phyloP scores from a whole-genome alignment of 306 rosid genomes.

The Vachellia pachyceras region DNA sequence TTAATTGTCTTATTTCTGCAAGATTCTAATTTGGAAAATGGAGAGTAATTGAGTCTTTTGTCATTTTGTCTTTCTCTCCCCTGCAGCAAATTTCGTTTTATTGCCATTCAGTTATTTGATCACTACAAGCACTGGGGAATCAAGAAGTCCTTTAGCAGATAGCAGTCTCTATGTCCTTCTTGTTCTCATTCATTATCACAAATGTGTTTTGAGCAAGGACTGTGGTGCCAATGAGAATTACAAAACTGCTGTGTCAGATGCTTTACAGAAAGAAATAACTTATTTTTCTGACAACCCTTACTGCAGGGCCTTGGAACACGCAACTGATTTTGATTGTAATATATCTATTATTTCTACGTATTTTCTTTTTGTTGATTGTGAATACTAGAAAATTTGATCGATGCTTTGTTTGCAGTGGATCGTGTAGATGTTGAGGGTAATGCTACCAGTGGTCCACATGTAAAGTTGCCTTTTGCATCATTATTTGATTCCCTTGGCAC shows the following conservation, averaged over 20 bases:
- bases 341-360: conserved; percentile 31
- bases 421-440: conserved; percentile 81
- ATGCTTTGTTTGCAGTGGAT: conserved; percentile 73
- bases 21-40: conserved; percentile 33
- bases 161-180: conserved; percentile 90
- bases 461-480: conserved; percentile 90
- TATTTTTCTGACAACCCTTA: conserved; percentile 82
- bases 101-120: conserved; percentile 83
- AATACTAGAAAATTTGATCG: conserved; percentile 30
- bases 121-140: conserved; percentile 74
- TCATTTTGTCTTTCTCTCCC: conserved; percentile 30
- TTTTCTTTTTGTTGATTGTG: conserved; percentile 33
- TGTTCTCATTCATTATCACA: conserved; percentile 88
- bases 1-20: conserved; percentile 18
- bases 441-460: conserved; percentile 65
- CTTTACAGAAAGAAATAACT: conserved; percentile 58
- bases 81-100: conserved; percentile 89
- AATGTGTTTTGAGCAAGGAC: conserved; percentile 61
- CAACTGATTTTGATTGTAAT: conserved; percentile 89
- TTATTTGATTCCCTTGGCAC: conserved; percentile 88
- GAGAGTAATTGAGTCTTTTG: conserved; percentile 36
- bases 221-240: conserved; percentile 45
- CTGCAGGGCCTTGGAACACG: conserved; percentile 83
- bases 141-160: conserved; percentile 79
- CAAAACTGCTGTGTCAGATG: conserved; percentile 58